Base-by-base conservation (phyloP, 2,329 filamentous ascomycete genomes). In the Monilinia polystroma region DNA sequence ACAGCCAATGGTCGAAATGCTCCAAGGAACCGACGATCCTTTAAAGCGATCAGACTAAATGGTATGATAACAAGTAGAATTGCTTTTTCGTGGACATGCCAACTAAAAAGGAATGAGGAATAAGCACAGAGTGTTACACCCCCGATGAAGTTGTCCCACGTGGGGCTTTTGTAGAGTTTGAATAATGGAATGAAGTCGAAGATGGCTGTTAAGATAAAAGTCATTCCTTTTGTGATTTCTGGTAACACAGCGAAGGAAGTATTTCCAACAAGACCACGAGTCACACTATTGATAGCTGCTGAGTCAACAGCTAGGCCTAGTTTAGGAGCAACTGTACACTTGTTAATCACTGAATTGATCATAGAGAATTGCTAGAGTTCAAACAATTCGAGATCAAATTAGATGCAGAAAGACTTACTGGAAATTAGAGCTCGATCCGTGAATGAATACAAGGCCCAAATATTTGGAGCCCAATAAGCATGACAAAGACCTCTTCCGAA, bases 71-170 rank as follows among this genome's bases (percentile, higher is more conserved):
- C 90, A 26, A 98, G 85, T 29, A 99, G 84, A 67, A 99, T 91
- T 1, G 95, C 95, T 79, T 99, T 99, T 77, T 99, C 95, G 74
- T 99, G 95, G 11, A 99, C 95, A 76, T 99, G 95, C 93, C 94
- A 99, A 66, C 95, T 94, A 73, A 98, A 98, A 12, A 99, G 84
- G 80, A 99, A 99, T 0, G 94, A 97, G 0, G 94, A 91, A 76
- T 97, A 99, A 67, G 92, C 95, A 75, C 95, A 98, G 20, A 98
- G 86, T 0, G 94, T 97, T 55, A 97, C 85, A 0, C 92, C 90
- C 4, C 92, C 92, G 53, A 98, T 85, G 76, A 99, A 98, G 66
- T 86, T 90, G 69, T 96, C 90, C 91, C 92, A 97, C 0, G 87
- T 92, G 2, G 93, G 92, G 62, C 85, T 83, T 56, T 86, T 75